Percentiles rank a stretch among this genome's conserved stretches.
Conservation (phyloP, 2,329 filamentous ascomycete genomes). For the Pyrenophora seminiperda region DNA sequence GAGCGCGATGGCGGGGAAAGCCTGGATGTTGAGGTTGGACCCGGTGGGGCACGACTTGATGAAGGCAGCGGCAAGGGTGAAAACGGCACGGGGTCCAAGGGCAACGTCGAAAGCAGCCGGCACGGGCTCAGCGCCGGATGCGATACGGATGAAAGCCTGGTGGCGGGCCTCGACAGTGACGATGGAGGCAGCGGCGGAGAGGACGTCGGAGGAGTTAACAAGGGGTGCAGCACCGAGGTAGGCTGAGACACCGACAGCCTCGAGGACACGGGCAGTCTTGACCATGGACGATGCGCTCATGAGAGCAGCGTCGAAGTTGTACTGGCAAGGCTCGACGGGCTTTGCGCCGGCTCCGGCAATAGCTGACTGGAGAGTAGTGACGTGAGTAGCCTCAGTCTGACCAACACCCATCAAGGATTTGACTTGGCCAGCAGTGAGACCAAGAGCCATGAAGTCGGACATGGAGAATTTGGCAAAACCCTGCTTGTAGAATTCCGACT, state of each 20-base stretch:
- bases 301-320: slow-evolving; percentile 67
- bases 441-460: slow-evolving; percentile 67
- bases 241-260: slow-evolving; percentile 75
- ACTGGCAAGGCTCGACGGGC: slow-evolving; percentile 71
- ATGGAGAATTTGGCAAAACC: slow-evolving; percentile 71
- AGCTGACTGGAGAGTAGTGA: slow-evolving; percentile 63
- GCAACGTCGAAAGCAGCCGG: slow-evolving; percentile 73
- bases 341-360: slow-evolving; percentile 66
- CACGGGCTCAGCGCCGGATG: slow-evolving; percentile 62
- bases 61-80: slow-evolving; percentile 74
- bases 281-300: slow-evolving; percentile 71
- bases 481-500: slow-evolving; percentile 72
- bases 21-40: slow-evolving; percentile 65
- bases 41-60: slow-evolving; percentile 70
- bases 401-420: slow-evolving; percentile 67
- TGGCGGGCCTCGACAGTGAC: slow-evolving; percentile 75
- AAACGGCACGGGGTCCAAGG: slow-evolving; percentile 70
- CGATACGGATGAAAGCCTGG: slow-evolving; percentile 72
- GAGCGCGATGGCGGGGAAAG: slow-evolving; percentile 64
- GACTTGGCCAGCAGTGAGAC: slow-evolving; percentile 61
- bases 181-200: slow-evolving; percentile 71
- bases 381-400: slow-evolving; percentile 67
- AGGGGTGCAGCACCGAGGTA: slow-evolving; percentile 72
- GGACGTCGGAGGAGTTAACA: slow-evolving; percentile 63
- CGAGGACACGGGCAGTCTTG: slow-evolving; percentile 70